These are phyloP conservation scores for Penicillium canariense DNA, from an alignment of 495 filamentous ascomycete species.

Conservation along the genomic window DNA sequence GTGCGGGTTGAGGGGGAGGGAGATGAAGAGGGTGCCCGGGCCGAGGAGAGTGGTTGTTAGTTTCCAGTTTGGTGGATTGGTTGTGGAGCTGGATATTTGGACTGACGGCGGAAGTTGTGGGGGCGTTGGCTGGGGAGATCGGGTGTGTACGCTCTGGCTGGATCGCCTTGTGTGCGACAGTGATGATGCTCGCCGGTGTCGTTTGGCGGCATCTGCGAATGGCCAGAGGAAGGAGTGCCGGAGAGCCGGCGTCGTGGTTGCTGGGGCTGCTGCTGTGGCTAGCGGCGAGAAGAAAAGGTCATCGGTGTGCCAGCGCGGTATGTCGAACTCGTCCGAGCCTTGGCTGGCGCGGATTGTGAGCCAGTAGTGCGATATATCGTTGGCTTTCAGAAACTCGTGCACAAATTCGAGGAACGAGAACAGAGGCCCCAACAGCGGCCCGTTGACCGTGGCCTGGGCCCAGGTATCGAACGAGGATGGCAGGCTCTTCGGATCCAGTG, in stretches of 20 bases:
- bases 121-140: background rate
- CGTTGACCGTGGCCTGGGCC: slow-evolving; percentile 20
- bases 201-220: background rate
- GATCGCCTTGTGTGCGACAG: background rate
- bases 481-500: slow-evolving; percentile 11
- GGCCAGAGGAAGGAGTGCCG: background rate
- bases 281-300: slow-evolving; percentile 23
- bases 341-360: slow-evolving; percentile 22
- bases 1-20: background rate
- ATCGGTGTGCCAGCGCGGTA: slow-evolving; percentile 29
- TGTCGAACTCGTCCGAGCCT: slow-evolving; percentile 18
- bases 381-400: slow-evolving; percentile 19
- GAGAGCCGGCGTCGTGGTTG: background rate
- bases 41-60: slow-evolving; percentile 28
- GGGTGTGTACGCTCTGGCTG: background rate
- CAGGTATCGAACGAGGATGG: slow-evolving; percentile 28
- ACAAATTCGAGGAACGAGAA: slow-evolving; percentile 22
- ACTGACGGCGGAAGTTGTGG: background rate
- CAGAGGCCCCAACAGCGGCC: slow-evolving; percentile 13
- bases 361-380: slow-evolving; percentile 25
- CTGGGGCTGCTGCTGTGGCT: background rate
- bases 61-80: slow-evolving; percentile 26
- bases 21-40: slow-evolving; percentile 27
- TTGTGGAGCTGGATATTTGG: background rate
- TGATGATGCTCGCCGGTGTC: background rate